Conservation (phyloP, 345 rosid genomes). For the Adansonia digitata region DNA sequence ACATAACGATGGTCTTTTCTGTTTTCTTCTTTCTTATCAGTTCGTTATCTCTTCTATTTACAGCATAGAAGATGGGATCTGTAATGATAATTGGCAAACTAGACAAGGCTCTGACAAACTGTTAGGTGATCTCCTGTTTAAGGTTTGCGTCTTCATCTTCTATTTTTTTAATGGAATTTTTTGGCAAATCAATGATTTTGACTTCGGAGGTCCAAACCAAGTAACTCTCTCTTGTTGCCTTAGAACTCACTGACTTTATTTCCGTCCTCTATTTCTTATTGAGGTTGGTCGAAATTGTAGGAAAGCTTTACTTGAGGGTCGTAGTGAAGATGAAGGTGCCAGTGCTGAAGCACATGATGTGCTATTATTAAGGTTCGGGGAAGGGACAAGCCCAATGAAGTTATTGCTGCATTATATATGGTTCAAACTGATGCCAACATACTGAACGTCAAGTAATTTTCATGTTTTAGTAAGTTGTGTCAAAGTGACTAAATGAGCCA, state of each 20-base stretch:
- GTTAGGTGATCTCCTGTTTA: conserved; percentile 91
- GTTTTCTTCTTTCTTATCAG: conserved; percentile 32
- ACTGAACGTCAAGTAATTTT: conserved; percentile 90
- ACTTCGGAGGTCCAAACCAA: neutral
- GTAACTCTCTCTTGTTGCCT: neutral
- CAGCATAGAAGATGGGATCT: conserved; percentile 99
- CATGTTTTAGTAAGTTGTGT: conserved; percentile 2
- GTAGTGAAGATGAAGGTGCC: conserved; percentile 99
- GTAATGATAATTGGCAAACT: conserved; percentile 94
- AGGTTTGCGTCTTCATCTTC: conserved; percentile 46
- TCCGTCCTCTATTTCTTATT: conserved; percentile 10
- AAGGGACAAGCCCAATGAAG: conserved; percentile 90
- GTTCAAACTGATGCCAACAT: conserved; percentile 92
- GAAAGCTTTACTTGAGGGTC: conserved; percentile 95
- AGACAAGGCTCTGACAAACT: conserved; percentile 98
- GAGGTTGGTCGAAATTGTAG: conserved; percentile 99
- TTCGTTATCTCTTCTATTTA: conserved; percentile 93
- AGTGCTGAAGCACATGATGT: conserved; percentile 98
- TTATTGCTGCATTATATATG: conserved; percentile 97
- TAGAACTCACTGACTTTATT: neutral
- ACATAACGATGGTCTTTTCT: neutral
- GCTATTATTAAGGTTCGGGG: conserved; percentile 96
- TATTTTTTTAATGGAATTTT: no score
- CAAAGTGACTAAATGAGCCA: conserved; percentile 8
- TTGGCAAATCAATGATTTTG: neutral